Base-by-base conservation (phyloP, 2,329 filamentous ascomycete genomes). In the Colletotrichum paranaense region DNA sequence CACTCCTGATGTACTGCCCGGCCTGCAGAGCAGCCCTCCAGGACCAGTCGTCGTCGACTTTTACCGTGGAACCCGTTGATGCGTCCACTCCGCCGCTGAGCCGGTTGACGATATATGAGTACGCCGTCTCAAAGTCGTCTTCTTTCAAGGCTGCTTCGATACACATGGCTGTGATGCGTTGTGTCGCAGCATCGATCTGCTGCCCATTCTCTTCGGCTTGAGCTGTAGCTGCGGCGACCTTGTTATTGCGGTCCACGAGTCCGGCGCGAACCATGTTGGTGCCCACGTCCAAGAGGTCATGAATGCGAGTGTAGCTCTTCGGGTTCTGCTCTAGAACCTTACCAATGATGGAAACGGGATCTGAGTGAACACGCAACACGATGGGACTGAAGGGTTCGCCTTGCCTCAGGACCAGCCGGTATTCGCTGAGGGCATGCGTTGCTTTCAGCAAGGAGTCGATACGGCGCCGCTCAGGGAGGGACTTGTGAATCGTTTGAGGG, bases 41-140 rank as follows among this genome's bases (percentile, higher is more conserved):
- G 1, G 93, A 93, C 81, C 93, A 92, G 71, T 93, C 88, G 76
- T 95, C 92, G 55, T 67, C 16, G 73, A 53, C 56, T 75, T 65
- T 76, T 77, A 19, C 79, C 72, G 66, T 76, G 74, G 78, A 79
- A 76, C 38, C 26, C 26, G 76, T 79, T 77, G 75, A 68, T 59
- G 59, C 68, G n/a, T 66, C 69, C 67, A 59, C 74, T 32, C 82
- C 78, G 9, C 82, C 80, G 8, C 87, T 86, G 0, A 97, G 86
- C 26, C 92, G 90, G 78, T 91, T 95, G 59, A 94, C 89, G 1
- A 95, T 92, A 78, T 94, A 96, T 0, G 93, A 95, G 80, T 96
- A 97, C 12, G 94, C 94, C 0, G 94, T 97, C 79, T 97, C 94
- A 74, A 97, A 97, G 79, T 91, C 94, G 75, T 95, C 92, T 79